Conservation (phyloP, 176 grass and related monocot species). For the Hyparrhenia diplandra region DNA sequence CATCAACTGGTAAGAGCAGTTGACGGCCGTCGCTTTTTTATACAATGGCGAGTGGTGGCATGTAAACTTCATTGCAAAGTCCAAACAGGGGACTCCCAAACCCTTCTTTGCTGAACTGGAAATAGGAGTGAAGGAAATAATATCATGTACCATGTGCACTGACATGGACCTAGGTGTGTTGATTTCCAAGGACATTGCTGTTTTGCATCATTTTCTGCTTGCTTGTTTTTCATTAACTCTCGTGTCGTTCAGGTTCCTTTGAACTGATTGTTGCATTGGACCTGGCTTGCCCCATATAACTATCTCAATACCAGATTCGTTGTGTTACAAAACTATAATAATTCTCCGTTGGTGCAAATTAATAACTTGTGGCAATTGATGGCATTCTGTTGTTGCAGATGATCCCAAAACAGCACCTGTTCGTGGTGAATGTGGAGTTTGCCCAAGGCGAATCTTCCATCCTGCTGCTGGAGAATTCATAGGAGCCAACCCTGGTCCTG, state of each 20-base stretch:
- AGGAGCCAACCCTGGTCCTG: background rate
- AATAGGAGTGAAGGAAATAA: background rate
- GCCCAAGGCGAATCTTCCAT: background rate
- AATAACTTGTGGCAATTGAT: background rate
- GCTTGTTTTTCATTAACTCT: background rate
- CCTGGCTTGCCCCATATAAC: background rate
- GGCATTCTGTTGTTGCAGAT: background rate
- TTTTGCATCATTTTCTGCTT: background rate
- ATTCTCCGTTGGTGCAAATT: background rate
- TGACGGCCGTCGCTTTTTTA: background rate
- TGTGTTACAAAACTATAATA: background rate
- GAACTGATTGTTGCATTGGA: background rate
- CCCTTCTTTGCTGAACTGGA: background rate
- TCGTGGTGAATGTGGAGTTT: background rate
- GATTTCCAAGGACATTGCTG: background rate
- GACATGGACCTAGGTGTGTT: background rate
- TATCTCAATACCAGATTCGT: background rate
- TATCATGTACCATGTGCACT: background rate
- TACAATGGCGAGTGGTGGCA: background rate
- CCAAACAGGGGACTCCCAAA: background rate
- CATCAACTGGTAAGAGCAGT: background rate
- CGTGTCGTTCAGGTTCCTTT: background rate
- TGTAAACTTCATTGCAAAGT: background rate
- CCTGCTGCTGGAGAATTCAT: background rate
- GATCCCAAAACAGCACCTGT: background rate